phyloP scores from a whole-genome alignment of 768 basidiomycete species.

The Suillus lakei region DNA sequence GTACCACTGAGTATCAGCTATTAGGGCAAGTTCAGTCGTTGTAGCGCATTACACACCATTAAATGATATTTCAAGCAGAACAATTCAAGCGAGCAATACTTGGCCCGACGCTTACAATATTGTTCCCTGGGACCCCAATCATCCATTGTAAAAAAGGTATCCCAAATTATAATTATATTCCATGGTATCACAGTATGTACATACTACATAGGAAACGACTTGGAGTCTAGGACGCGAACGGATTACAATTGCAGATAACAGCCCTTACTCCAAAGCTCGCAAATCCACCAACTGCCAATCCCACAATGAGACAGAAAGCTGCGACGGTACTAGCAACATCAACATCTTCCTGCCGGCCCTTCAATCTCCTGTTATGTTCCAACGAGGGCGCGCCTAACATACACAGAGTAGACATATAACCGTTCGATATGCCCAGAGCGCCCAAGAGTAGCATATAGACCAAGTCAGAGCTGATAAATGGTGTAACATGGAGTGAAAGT shows the following conservation, averaged over 20 bases:
- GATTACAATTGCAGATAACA: constrained; percentile 73
- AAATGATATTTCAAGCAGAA: too few species aligned
- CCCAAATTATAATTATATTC: neutral
- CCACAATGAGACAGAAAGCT: constrained; percentile 78
- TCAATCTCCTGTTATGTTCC: constrained; percentile 75
- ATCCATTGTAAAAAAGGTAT: neutral
- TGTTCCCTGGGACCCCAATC: too few species aligned
- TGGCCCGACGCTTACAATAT: too few species aligned
- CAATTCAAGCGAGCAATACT: too few species aligned
- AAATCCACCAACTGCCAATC: constrained; percentile 76
- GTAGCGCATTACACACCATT: neutral
- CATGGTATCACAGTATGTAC: neutral
- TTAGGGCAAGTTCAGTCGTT: neutral
- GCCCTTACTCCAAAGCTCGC: constrained; percentile 81
- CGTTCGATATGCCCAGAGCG: constrained; percentile 78
- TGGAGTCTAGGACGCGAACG: constrained; percentile 44
- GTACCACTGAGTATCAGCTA: neutral
- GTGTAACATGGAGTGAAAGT: constrained; percentile 37
- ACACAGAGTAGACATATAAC: constrained; percentile 76
- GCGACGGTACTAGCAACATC: constrained; percentile 85
- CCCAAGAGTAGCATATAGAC: constrained; percentile 77
- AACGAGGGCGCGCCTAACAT: constrained; percentile 86
- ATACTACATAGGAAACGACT: neutral
- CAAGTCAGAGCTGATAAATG: constrained; percentile 76
- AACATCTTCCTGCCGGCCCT: constrained; percentile 74